phyloP scores from a whole-genome alignment of 1,284 basidiomycete genomes.

The Pseudozyma pruni region DNA sequence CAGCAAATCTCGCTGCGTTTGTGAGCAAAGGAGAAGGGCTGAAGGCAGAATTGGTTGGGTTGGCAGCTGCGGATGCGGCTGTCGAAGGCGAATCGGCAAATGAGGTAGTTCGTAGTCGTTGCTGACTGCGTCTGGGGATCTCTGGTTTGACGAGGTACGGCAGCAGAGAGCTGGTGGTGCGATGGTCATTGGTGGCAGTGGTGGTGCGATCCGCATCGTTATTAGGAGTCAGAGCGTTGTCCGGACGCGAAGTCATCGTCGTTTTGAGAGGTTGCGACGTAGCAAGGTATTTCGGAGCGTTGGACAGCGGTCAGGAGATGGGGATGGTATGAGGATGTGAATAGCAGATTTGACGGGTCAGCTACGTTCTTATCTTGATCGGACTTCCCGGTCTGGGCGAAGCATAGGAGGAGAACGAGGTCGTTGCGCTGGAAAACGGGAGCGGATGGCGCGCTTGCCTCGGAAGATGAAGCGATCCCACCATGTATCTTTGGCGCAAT shows the following conservation, averaged over 20 bases:
- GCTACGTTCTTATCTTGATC: too few relatives aligned
- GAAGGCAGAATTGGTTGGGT: neutral
- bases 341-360: too few relatives aligned
- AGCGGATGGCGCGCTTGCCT: too few relatives aligned
- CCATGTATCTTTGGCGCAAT: too few relatives aligned
- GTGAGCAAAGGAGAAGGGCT: neutral
- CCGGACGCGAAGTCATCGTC: neutral
- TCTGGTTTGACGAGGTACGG: constrained; percentile 15
- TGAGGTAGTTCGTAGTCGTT: constrained; percentile 20
- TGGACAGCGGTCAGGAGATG: neutral
- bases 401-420: too few relatives aligned
- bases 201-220: neutral
- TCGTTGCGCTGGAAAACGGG: too few relatives aligned
- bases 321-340: too few relatives aligned
- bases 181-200: neutral
- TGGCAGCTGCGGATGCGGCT: neutral
- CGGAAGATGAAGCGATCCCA: too few relatives aligned
- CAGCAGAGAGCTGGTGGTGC: constrained; percentile 5
- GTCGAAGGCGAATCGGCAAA: constrained; percentile 1
- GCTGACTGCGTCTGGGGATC: constrained; percentile 29
- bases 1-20: constrained; percentile 7
- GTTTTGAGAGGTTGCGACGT: too few relatives aligned
- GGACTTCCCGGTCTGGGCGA: too few relatives aligned
- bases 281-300: too few relatives aligned
- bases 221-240: neutral